phyloP scores from a whole-genome alignment of 148 eudicot species.

The Cornus suecica region DNA sequence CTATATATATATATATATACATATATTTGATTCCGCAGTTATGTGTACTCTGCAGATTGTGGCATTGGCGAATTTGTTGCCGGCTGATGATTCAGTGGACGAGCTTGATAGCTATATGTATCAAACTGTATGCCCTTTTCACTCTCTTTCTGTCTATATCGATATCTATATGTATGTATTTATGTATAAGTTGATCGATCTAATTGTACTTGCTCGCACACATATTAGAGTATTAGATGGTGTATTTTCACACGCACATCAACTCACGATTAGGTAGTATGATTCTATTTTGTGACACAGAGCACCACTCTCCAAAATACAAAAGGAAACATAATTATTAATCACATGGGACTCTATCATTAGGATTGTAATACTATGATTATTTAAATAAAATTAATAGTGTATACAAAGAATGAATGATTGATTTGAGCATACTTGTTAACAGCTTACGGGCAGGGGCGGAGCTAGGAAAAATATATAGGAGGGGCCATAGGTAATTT shows the following conservation, averaged over 20 bases:
- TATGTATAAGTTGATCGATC: neutral
- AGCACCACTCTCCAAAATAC: too few relatives aligned
- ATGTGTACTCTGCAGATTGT: slow-evolving; percentile 50
- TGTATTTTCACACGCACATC: too few relatives aligned
- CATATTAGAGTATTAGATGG: too few relatives aligned
- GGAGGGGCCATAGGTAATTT: too few relatives aligned
- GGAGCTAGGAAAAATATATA: too few relatives aligned
- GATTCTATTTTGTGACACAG: too few relatives aligned
- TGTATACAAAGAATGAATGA: neutral
- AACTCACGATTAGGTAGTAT: too few relatives aligned
- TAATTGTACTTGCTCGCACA: neutral
- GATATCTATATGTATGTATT: too few relatives aligned
- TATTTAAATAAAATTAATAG: too few relatives aligned
- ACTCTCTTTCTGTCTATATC: neutral
- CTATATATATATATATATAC: neutral
- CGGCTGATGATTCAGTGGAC: slow-evolving; percentile 79
- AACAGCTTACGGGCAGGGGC: neutral
- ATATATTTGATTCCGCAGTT: neutral
- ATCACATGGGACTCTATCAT: neutral
- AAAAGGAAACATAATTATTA: too few relatives aligned
- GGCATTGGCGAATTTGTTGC: slow-evolving; percentile 94
- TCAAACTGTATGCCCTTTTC: slow-evolving; percentile 67
- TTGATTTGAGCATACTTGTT: neutral
- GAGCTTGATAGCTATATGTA: slow-evolving; percentile 99
- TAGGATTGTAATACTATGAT: too few relatives aligned